These are phyloP conservation scores for Fusarium sp. DNA, from an alignment of 2,329 filamentous ascomycete species.

Conservation along the genomic window DNA sequence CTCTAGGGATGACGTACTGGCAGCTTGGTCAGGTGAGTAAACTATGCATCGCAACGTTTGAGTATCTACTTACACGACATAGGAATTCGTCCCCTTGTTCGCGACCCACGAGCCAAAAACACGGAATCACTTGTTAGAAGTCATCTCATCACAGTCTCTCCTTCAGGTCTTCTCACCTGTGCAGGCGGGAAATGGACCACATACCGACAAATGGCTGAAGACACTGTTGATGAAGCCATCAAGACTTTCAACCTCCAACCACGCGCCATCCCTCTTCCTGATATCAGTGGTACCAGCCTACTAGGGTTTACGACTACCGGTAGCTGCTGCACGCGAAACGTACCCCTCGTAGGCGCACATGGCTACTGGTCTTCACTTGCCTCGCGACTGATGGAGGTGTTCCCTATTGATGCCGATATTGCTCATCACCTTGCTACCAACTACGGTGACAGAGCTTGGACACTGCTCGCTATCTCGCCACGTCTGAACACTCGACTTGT, in stretches of 20 bases:
- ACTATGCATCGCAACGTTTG: rapidly evolving
- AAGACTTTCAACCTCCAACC: conserved; percentile 68
- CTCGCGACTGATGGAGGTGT: conserved; percentile 50
- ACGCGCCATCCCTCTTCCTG: conserved; percentile 60
- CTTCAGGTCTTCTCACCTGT: conserved; percentile 78
- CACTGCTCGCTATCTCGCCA: conserved; percentile 64
- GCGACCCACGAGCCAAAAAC: conserved; percentile 80
- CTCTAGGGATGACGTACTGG: conserved; percentile 75
- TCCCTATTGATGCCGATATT: conserved; percentile 52
- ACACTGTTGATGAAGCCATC: conserved; percentile 81
- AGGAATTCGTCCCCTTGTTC: conserved; percentile 78
- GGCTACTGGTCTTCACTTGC: conserved; percentile 60
- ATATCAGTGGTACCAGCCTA: conserved; percentile 70
- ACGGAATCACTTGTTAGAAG: conserved; percentile 84
- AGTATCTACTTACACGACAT: conserved; percentile 23
- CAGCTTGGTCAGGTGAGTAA: conserved; percentile 76
- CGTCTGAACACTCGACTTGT: conserved; percentile 68
- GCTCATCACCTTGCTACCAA: conserved; percentile 52
- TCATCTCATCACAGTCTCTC: conserved; percentile 77
- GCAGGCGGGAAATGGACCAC: conserved; percentile 89
- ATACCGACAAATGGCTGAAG: conserved; percentile 87
- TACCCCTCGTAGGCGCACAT: conserved; percentile 78
- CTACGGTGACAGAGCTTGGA: conserved; percentile 70
- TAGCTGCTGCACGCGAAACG: conserved; percentile 74
- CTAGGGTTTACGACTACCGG: conserved; percentile 65